phyloP scores from a whole-genome alignment of 2,329 filamentous ascomycete species.

The Aspergillus tanneri region DNA sequence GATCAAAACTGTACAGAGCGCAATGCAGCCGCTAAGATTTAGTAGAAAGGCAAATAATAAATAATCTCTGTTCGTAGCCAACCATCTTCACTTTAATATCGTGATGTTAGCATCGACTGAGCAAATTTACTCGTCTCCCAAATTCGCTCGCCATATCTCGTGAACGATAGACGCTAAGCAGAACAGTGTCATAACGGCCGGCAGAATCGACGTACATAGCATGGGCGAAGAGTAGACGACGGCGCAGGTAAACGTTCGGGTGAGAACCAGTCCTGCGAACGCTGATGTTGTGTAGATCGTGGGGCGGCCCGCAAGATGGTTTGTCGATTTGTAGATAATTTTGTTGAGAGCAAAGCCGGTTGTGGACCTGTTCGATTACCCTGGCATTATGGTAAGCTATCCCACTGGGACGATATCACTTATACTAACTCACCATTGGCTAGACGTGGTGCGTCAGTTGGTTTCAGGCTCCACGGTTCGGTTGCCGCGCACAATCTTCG shows the following conservation, averaged over 20 bases:
- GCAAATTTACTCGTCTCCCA: slow-evolving; percentile 18
- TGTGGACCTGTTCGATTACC: too few species aligned
- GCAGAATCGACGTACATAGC: slow-evolving; percentile 17
- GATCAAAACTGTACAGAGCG: neutral
- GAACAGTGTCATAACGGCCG: slow-evolving; percentile 18
- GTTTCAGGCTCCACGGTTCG: slow-evolving; percentile 18
- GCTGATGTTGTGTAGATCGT: slow-evolving; percentile 17
- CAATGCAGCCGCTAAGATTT: too few species aligned
- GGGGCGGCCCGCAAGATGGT: slow-evolving; percentile 22
- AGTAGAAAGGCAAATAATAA: too few species aligned
- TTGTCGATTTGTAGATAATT: slow-evolving; percentile 10
- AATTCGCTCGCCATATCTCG: slow-evolving; percentile 12
- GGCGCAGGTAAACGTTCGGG: slow-evolving; percentile 12
- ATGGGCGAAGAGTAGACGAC: slow-evolving; percentile 13
- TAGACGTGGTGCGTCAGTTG: slow-evolving; percentile 16
- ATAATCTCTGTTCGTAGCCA: too few species aligned
- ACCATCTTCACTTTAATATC: neutral
- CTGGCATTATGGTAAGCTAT: too few species aligned
- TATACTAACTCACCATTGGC: slow-evolving; percentile 10
- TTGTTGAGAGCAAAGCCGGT: slow-evolving; percentile 17
- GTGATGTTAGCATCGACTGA: neutral
- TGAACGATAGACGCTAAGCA: slow-evolving; percentile 14
- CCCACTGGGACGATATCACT: too few species aligned
- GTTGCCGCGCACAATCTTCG: neutral
- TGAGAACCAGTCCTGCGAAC: slow-evolving; percentile 12